Base-by-base conservation (phyloP, 441 rosid genomes). In the Arabidopsis hybrid region DNA sequence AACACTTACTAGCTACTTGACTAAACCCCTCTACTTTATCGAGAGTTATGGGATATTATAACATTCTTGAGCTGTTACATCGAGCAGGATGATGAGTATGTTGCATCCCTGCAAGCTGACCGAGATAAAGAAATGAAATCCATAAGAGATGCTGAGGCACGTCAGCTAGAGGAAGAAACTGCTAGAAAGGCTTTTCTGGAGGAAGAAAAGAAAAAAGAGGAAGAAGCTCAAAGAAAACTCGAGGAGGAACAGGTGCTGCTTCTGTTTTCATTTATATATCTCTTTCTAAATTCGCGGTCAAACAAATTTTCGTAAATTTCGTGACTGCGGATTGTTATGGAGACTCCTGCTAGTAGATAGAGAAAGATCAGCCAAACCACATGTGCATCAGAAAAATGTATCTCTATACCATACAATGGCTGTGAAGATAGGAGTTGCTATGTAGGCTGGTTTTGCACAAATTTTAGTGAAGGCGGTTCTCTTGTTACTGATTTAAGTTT, bases 81-180 rank as follows among this genome's bases (percentile, higher is more conserved):
- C 39, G 8, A 78, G 82, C 86, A 95, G 99, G 98, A 95, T 77
- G 97, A 93, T 80, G 99, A 91, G 73, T 95, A 93, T 83, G 87
- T 89, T 68, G 97, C 95, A 38, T 81, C 99, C 60, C 80, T 95
- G 80, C 97, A 93, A 84, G 99, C 98, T 77, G 99, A 95, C 82
- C 82, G 88, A 80, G 98, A 95, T 76, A 93, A 90, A 76, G 97
- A 93, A 81, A 63, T 90, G 81, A 87, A 84, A 80, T 92, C 95
- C 53, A 70, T 85, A 62, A 90, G 86, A 80, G 98, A 91, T 79
- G 98, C 98, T 46, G 93, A 92, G 82, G 91, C 90, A 77, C 91
- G 83, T 67, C 93, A 67, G 65, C 57, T 89, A 40, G 83, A 83
- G 78, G 95, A 88, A 85, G 97, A 84, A 85, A 88, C 82, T 36